Percentiles rank a stretch among this genome's conserved stretches.
These are phyloP conservation scores for Boletellus ananiceps DNA, from an alignment of 768 basidiomycete genomes.

Conservation along the genomic window DNA sequence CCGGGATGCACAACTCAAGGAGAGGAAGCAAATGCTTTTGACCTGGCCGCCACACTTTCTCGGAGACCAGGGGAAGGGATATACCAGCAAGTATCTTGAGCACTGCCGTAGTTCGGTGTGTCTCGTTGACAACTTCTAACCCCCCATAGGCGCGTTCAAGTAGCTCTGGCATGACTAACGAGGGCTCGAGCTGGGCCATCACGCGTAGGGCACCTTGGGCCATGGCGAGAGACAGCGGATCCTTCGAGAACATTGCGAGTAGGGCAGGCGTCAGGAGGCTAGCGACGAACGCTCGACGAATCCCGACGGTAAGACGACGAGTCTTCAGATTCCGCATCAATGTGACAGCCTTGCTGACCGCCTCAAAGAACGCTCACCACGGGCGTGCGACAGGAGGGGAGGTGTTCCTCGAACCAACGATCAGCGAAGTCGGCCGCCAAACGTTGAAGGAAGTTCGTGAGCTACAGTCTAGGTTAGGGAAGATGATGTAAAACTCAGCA, in stretches of 20 bases:
- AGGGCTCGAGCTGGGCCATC: constrained; percentile 77
- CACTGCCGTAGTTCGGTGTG: constrained; percentile 89
- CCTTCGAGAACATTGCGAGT: constrained; percentile 88
- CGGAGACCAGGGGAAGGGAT: constrained; percentile 69
- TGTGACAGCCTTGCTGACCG: not conserved
- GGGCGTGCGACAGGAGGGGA: constrained; percentile 74
- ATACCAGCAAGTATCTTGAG: constrained; percentile 79
- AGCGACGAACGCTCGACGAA: constrained; percentile 78
- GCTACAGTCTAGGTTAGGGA: constrained; percentile 34
- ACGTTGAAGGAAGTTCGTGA: constrained; percentile 80
- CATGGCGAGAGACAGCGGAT: constrained; percentile 72
- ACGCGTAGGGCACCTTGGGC: constrained; percentile 76
- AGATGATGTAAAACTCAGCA: not conserved
- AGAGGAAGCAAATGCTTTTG: constrained; percentile 86
- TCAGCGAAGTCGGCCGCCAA: constrained; percentile 73
- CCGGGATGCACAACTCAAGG: constrained; percentile 84
- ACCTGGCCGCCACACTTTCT: constrained; percentile 77
- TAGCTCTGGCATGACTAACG: constrained; percentile 83
- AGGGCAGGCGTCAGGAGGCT: constrained; percentile 83
- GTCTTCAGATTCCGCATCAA: constrained; percentile 36
- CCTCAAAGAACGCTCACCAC: constrained; percentile 34
- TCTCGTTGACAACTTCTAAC: constrained; percentile 92
- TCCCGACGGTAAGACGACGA: constrained; percentile 73
- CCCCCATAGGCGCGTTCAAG: constrained; percentile 89
- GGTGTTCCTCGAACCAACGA: constrained; percentile 76